Evolutionary conservation across 192 early-diverging fungal species (phyloP).

Genomic region (Coemansia erecta): DNA sequence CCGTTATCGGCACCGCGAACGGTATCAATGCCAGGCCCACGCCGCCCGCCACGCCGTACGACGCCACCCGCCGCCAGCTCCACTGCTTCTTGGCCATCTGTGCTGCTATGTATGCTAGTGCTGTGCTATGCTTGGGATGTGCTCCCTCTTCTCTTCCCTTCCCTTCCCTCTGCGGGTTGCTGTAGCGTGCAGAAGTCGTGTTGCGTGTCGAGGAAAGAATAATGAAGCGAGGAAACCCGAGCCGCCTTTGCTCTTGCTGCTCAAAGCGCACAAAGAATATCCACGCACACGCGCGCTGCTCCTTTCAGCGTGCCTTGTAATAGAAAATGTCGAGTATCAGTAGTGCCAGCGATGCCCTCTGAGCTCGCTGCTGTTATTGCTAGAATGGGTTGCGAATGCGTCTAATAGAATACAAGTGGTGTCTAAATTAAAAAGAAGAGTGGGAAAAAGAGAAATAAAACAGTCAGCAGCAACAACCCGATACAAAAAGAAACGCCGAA

Average conservation of each 20-base stretch:
- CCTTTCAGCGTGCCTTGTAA: no score
- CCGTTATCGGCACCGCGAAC: conserved; percentile 33
- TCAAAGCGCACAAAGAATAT: no score
- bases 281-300: no score
- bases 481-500: no score
- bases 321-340: no score
- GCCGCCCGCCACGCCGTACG: conserved; percentile 13
- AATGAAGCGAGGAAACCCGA: not conserved
- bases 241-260: no score
- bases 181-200: no score
- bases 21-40: conserved; percentile 31
- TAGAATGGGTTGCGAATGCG: not conserved
- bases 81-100: conserved; percentile 12
- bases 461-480: not conserved
- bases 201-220: not conserved
- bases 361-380: no score
- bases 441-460: not conserved
- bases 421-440: not conserved
- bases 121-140: not conserved
- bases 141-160: no score
- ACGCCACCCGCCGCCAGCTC: conserved; percentile 24
- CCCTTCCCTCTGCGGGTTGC: no score
- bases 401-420: not conserved
- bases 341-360: no score
- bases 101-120: not conserved